These are phyloP conservation scores for Nemania abortiva DNA, from an alignment of 2,329 filamentous ascomycete genomes.

Conservation along the genomic window DNA sequence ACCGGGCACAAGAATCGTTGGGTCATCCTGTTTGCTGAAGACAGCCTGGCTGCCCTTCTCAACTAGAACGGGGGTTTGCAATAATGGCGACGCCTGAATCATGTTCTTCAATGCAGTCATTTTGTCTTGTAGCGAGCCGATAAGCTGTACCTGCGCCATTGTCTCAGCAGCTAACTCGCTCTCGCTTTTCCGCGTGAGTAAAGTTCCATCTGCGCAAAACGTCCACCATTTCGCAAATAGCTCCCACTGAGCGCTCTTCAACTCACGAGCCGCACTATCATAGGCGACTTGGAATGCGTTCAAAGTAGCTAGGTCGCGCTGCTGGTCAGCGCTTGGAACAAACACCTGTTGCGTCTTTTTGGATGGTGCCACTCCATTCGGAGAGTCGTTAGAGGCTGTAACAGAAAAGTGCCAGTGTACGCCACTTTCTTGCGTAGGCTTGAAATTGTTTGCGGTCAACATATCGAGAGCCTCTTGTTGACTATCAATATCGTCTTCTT, in stretches of 20 bases:
- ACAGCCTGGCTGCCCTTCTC: too few species aligned
- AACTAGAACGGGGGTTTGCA: neutral
- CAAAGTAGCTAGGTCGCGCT: neutral
- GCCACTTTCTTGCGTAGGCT: too few species aligned
- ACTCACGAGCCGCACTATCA: neutral
- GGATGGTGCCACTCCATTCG: too few species aligned
- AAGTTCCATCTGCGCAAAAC: too few species aligned
- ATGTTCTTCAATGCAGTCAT: neutral
- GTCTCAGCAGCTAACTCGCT: too few species aligned
- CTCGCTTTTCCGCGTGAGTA: too few species aligned
- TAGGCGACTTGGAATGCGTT: neutral
- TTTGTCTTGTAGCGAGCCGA: neutral
- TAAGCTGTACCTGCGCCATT: neutral
- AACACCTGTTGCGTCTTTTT: too few species aligned
- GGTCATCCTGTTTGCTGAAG: constrained; percentile 2
- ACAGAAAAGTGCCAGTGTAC: too few species aligned
- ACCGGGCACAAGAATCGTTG: neutral
- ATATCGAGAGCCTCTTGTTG: too few species aligned
- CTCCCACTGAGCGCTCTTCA: constrained; percentile 1
- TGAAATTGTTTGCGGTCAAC: too few species aligned
- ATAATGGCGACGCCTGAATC: neutral
- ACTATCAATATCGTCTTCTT: too few species aligned
- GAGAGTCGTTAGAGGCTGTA: too few species aligned
- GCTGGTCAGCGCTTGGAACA: neutral
- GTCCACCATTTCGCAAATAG: constrained; percentile 11